Evolutionary conservation across 805 yeast species (phyloP).

Genomic region (Kregervanrija pseudodelftensis): DNA sequence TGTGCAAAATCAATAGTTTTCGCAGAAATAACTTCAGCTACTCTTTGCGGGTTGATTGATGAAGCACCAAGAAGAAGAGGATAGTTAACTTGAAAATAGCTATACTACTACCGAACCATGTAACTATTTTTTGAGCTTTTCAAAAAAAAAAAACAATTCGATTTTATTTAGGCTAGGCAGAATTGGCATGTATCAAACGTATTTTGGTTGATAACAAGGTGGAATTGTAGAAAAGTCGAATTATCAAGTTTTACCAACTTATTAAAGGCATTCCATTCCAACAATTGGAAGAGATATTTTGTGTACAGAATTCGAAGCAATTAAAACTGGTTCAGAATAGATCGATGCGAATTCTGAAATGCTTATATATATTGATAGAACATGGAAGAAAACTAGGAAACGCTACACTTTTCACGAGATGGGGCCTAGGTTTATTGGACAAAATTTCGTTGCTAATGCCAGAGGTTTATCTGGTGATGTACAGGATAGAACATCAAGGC

Average conservation of each 20-base stretch:
- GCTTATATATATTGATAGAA: constrained; percentile 34
- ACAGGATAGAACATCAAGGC: constrained; percentile 26
- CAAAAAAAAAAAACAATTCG: constrained; percentile 22
- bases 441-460: constrained; percentile 31
- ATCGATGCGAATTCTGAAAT: constrained; percentile 30
- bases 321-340: constrained; percentile 24
- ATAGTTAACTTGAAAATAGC: constrained; percentile 31
- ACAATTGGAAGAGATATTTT: constrained; percentile 33
- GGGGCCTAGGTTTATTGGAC: constrained; percentile 31
- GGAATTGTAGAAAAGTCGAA: constrained; percentile 30
- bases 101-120: constrained; percentile 23
- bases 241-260: constrained; percentile 31
- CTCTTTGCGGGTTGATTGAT: constrained; percentile 32
- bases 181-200: constrained; percentile 32
- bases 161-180: constrained; percentile 32
- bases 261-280: constrained; percentile 25
- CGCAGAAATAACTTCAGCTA: constrained; percentile 31
- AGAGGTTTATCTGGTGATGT: constrained; percentile 26
- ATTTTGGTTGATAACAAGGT: constrained; percentile 28
- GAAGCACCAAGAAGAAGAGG: constrained; percentile 29
- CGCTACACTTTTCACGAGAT: constrained; percentile 32
- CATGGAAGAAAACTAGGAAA: constrained; percentile 40
- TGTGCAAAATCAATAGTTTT: constrained; percentile 28
- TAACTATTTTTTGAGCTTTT: constrained; percentile 33
- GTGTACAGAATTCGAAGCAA: constrained; percentile 31